phyloP scores from a whole-genome alignment of 108 stramenopile species.

The Cyclostephanos tholiformis region DNA sequence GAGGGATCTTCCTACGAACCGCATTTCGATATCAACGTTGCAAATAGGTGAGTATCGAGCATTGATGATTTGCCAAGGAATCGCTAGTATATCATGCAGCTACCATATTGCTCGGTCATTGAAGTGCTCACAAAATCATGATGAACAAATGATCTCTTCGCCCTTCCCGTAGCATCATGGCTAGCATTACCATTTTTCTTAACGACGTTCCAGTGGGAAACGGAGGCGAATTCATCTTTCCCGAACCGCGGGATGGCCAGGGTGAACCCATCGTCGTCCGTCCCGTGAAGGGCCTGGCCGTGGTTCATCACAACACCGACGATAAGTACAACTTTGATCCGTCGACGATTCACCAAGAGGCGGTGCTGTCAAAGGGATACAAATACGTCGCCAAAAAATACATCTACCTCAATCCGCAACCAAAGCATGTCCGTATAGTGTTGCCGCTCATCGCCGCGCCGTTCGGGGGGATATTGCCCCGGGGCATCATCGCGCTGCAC shows the following conservation, averaged over 20 bases:
- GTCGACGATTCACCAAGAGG: slow-evolving; percentile 67
- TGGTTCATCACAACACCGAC: slow-evolving; percentile 88
- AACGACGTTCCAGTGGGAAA: slow-evolving; percentile 51
- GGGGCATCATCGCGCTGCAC: slow-evolving; percentile 51
- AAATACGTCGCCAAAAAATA: slow-evolving; percentile 85
- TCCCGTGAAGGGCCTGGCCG: slow-evolving; percentile 76
- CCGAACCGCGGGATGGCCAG: slow-evolving; percentile 44
- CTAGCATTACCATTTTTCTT: slow-evolving; percentile 81
- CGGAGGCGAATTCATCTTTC: slow-evolving; percentile 68
- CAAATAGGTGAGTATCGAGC: slow-evolving; percentile 19
- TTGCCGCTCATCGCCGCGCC: slow-evolving; percentile 74
- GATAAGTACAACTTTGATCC: slow-evolving; percentile 68
- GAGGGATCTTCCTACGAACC: slow-evolving; percentile 61
- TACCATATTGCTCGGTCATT: background rate
- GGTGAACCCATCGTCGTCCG: slow-evolving; percentile 62
- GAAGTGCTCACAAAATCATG: background rate
- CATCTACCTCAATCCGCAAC: slow-evolving; percentile 68
- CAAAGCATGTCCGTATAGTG: slow-evolving; percentile 60
- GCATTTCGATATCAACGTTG: slow-evolving; percentile 65
- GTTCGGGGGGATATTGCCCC: slow-evolving; percentile 72
- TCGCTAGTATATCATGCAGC: too few species aligned
- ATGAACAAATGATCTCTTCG: background rate
- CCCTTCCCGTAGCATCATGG: slow-evolving; percentile 47
- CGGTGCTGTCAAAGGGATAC: slow-evolving; percentile 34
- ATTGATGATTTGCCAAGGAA: background rate